Evolutionary conservation across 2,329 filamentous ascomycete species (phyloP).

Genomic region (Colletotrichum tabaci): DNA sequence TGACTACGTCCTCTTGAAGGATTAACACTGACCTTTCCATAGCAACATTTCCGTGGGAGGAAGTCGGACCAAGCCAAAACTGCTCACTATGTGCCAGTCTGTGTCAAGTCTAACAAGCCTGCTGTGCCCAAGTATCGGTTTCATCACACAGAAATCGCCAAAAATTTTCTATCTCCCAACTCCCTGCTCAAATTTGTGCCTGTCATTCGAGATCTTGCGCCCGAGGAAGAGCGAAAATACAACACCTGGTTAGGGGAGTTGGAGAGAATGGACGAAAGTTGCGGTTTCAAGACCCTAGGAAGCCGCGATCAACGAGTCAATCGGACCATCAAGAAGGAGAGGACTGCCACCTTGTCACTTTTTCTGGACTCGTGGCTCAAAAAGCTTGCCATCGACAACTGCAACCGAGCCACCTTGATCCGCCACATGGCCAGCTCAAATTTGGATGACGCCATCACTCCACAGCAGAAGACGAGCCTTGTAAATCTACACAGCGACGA

Average conservation of each 20-base stretch:
- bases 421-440: constrained; percentile 67
- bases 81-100: constrained; percentile 57
- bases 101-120: constrained; percentile 65
- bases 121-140: constrained; percentile 72
- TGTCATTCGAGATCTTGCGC: constrained; percentile 70
- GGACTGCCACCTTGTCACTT: constrained; percentile 64
- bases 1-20: background rate
- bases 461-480: constrained; percentile 68
- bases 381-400: constrained; percentile 64
- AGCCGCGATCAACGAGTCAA: constrained; percentile 66
- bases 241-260: constrained; percentile 71
- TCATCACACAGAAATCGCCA: constrained; percentile 72
- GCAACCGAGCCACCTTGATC: constrained; percentile 67
- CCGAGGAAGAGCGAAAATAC: constrained; percentile 70
- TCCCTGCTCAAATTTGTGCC: constrained; percentile 74
- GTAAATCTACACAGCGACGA: constrained; percentile 63
- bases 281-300: constrained; percentile 67
- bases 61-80: constrained; percentile 58
- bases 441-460: constrained; percentile 64
- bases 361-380: constrained; percentile 70
- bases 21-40: constrained; percentile 31
- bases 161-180: constrained; percentile 72
- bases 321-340: constrained; percentile 66
- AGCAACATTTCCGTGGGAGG: constrained; percentile 62
- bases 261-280: constrained; percentile 70